A percentile compares a stretch with the other conserved stretches of the same genome.
phyloP scores from a whole-genome alignment of 2,329 filamentous ascomycete species.

The Penicillium oxalicum region DNA sequence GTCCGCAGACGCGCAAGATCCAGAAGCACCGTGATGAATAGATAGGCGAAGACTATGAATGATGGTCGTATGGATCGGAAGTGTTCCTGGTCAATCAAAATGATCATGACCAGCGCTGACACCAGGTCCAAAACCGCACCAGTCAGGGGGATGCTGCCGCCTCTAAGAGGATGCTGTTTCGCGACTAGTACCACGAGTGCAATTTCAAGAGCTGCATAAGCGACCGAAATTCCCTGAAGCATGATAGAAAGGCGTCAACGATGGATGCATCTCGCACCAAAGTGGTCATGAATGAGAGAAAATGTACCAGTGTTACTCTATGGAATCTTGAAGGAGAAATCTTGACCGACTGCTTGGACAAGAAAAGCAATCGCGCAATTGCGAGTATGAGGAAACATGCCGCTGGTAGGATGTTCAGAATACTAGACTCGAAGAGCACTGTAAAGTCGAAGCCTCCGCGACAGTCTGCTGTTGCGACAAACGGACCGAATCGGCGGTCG shows the following conservation, averaged over 20 bases:
- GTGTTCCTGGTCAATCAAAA: constrained; percentile 20
- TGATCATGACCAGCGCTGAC: constrained; percentile 15
- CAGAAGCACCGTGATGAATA: constrained; percentile 38
- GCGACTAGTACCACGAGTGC: constrained; percentile 2
- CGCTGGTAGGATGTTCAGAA: constrained; percentile 10
- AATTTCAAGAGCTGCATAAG: constrained; percentile 4
- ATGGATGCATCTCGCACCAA: no score
- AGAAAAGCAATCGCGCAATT: constrained; percentile 11
- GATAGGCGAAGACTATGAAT: constrained; percentile 33
- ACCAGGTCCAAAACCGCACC: no score
- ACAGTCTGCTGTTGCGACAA: constrained; percentile 5
- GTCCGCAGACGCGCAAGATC: constrained; percentile 40
- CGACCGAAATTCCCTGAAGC: not conserved
- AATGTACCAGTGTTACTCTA: constrained; percentile 7
- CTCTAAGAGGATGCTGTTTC: not conserved
- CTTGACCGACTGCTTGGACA: constrained; percentile 8
- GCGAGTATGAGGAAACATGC: constrained; percentile 7
- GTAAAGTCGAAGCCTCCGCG: constrained; percentile 18
- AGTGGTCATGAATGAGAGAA: no score
- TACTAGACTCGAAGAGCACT: constrained; percentile 9
- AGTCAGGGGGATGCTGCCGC: constrained; percentile 4
- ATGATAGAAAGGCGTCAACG: not conserved
- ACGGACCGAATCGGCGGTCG: constrained; percentile 9
- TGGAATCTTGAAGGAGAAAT: constrained; percentile 9
- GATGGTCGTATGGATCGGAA: constrained; percentile 25